phyloP scores from a whole-genome alignment of 2,329 filamentous ascomycete genomes.

The Phoma sp. region DNA sequence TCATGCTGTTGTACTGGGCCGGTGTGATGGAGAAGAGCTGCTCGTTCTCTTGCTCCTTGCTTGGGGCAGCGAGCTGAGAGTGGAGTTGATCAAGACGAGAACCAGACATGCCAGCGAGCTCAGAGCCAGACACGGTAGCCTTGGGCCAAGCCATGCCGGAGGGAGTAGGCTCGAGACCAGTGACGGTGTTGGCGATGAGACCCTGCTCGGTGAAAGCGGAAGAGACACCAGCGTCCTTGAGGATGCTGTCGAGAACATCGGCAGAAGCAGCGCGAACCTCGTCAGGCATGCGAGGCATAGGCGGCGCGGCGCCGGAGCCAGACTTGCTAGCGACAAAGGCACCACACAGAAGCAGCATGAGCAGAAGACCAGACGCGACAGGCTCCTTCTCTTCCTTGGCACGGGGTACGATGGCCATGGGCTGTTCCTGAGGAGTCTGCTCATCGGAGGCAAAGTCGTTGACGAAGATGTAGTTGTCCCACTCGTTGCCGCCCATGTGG shows the following conservation, averaged over 20 bases:
- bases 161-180: slow-evolving; percentile 48
- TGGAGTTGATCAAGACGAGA: slow-evolving; percentile 51
- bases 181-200: slow-evolving; percentile 62
- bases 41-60: slow-evolving; percentile 84
- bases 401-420: slow-evolving; percentile 52
- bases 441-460: slow-evolving; percentile 72
- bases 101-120: slow-evolving; percentile 46
- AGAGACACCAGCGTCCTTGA: slow-evolving; percentile 77
- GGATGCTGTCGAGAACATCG: slow-evolving; percentile 78
- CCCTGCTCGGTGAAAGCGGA: slow-evolving; percentile 47
- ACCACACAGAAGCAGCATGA: slow-evolving; percentile 96
- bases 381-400: slow-evolving; percentile 61
- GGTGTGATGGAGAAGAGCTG: slow-evolving; percentile 87
- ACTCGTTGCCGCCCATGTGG: slow-evolving; percentile 76
- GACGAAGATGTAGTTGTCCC: slow-evolving; percentile 83
- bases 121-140: slow-evolving; percentile 46
- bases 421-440: slow-evolving; percentile 45
- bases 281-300: slow-evolving; percentile 79
- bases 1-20: slow-evolving; percentile 87
- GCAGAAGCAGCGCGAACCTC: slow-evolving; percentile 81
- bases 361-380: slow-evolving; percentile 81
- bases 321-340: slow-evolving; percentile 94
- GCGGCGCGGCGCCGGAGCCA: slow-evolving; percentile 71
- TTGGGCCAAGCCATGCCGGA: slow-evolving; percentile 50
- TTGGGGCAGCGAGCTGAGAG: slow-evolving; percentile 63